Conservation (phyloP, 2,329 filamentous ascomycete genomes). For the Beauveria bassiana region DNA sequence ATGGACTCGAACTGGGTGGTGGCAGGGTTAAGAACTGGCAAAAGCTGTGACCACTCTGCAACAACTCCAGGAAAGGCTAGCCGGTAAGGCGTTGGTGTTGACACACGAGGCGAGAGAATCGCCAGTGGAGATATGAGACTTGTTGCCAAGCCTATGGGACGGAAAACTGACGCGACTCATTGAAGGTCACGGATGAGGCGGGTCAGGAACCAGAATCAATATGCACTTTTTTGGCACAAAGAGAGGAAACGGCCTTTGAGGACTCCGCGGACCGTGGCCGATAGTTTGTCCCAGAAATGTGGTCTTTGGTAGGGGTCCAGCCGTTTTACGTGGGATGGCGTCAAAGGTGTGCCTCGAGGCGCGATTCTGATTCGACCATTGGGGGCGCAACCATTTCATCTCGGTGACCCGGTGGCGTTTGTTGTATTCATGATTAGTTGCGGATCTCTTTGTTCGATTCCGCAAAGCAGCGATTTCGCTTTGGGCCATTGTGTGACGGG, state of each 20-base stretch:
- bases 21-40: constrained; percentile 6
- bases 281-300: constrained; percentile 4
- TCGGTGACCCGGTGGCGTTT: background rate
- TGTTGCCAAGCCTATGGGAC: background rate
- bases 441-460: too few species aligned
- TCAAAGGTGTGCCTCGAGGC: background rate
- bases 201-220: background rate
- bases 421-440: background rate
- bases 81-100: background rate
- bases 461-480: too few species aligned
- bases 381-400: background rate
- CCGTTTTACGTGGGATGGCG: background rate
- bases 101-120: background rate
- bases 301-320: background rate
- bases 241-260: background rate
- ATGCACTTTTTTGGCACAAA: too few species aligned
- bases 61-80: background rate
- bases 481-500: too few species aligned
- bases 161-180: background rate
- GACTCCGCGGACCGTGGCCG: background rate
- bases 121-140: background rate
- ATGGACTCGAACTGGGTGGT: background rate
- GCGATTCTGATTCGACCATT: constrained; percentile 3
- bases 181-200: background rate
- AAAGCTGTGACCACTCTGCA: too few species aligned